phyloP scores from a whole-genome alignment of 768 basidiomycete genomes.

The Harrya chromipes region DNA sequence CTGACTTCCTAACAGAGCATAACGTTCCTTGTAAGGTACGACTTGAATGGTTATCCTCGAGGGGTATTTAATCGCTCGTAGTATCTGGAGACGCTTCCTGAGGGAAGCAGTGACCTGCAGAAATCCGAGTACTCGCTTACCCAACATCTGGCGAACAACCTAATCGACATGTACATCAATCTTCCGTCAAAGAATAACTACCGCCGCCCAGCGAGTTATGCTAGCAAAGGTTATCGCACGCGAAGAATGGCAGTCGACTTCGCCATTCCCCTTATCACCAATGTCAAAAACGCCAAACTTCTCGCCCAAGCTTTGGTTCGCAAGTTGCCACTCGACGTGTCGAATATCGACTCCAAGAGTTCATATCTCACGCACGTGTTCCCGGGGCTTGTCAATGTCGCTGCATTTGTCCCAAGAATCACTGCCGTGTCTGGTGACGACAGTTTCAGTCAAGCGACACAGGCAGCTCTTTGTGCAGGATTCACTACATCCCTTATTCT shows the following conservation, averaged over 20 bases:
- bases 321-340: conserved; percentile 87
- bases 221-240: conserved; percentile 94
- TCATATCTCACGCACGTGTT: conserved; percentile 88
- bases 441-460: conserved; percentile 65
- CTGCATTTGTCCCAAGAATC: conserved; percentile 80
- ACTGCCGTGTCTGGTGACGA: conserved; percentile 41
- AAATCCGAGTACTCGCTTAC: conserved; percentile 98
- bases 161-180: conserved; percentile 99
- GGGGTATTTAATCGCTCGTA: conserved; percentile 28
- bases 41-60: background rate
- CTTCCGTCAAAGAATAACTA: conserved; percentile 97
- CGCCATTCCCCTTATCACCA: conserved; percentile 94
- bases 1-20: conserved; percentile 97
- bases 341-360: conserved; percentile 88
- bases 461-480: conserved; percentile 84
- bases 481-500: conserved; percentile 84
- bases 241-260: conserved; percentile 99
- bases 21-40: conserved; percentile 91
- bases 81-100: conserved; percentile 88
- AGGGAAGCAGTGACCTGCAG: conserved; percentile 69
- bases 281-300: conserved; percentile 98
- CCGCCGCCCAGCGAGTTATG: conserved; percentile 94
- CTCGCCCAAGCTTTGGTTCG: conserved; percentile 90
- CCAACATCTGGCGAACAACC: conserved; percentile 92
- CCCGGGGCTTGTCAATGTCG: conserved; percentile 88